Evolutionary conservation across 306 rosid species (phyloP), one percentile per base, ranked within the genome.

Genomic region (Lupinus albus): DNA sequence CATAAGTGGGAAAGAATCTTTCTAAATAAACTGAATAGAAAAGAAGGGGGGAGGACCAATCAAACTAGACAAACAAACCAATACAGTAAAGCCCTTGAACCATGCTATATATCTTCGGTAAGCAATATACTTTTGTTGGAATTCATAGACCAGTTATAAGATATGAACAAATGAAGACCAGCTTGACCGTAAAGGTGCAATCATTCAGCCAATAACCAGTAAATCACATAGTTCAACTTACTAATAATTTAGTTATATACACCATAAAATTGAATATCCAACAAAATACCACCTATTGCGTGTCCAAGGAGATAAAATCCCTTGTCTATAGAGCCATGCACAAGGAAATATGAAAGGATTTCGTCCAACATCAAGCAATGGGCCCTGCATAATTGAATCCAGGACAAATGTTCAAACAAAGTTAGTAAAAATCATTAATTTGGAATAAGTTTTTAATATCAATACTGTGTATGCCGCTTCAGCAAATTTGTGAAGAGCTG

Each of bases 391-490:
- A 64, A 81, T 72, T 63, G 39, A 61, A 71, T 48, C 38, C 20
- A 38, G 28, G 45, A 78, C 60, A 41, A 51, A 59, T 73, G 71
- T 42, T 46, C 42, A 74, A 35, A 47, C 42, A 21, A 28, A 44
- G 56, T 54, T 47, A 60, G 35, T 42, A 45, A 54, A 39, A 59
- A 44, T 69, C 30, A 47, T 49, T 4, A 21, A 30, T 63, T 18
- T 16, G 63, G 9, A 44, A 39, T 17, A 58, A 59, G 46, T 11
- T 70, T 64, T 49, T 17, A 35, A 59, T 46, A 61, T 47, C 32
- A 66, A 32, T 87, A 89, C 97, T 63, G 97, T 92, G 81, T 92
- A 92, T 57, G 97, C 96, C 71, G 97, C 97, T 85, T 89, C 97
- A 17, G 96, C 96, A 79, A 84, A 92, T 72, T 87, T 89, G 85